Conservation (phyloP, 2,329 filamentous ascomycete genomes). For the Arthroderma sp. region DNA sequence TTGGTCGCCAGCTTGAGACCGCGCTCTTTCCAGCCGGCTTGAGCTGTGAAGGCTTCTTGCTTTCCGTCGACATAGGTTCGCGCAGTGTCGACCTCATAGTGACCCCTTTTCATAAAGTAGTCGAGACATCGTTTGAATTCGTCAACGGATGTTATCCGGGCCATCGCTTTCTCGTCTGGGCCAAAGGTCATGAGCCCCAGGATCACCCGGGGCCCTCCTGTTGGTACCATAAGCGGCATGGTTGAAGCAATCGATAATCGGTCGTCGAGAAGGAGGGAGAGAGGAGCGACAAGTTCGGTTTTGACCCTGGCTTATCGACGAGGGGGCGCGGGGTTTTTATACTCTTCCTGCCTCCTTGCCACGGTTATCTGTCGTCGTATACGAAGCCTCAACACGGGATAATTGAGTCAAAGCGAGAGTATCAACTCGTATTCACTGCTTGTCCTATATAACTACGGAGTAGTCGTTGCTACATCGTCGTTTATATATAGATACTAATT, state of each 20-base stretch:
- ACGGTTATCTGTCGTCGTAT: not conserved
- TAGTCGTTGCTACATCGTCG: too few species aligned
- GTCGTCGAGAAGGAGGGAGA: too few species aligned
- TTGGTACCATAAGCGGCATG: constrained; percentile 31
- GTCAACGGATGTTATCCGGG: constrained; percentile 57
- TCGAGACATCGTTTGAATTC: constrained; percentile 63
- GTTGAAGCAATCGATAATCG: not conserved
- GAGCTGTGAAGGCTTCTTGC: constrained; percentile 67
- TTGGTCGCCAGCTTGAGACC: constrained; percentile 72
- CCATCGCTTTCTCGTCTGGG: constrained; percentile 49
- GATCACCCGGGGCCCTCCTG: constrained; percentile 55
- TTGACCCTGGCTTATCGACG: not conserved
- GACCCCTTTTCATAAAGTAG: constrained; percentile 63
- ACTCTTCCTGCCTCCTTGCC: not conserved
- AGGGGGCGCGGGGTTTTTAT: not conserved
- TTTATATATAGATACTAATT: too few species aligned
- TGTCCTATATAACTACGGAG: too few species aligned
- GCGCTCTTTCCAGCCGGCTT: constrained; percentile 66
- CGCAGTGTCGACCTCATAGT: constrained; percentile 77
- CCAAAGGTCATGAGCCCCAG: constrained; percentile 81
- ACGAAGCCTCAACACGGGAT: not conserved
- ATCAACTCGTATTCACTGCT: not conserved
- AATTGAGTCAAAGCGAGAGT: not conserved
- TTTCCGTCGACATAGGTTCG: constrained; percentile 57
- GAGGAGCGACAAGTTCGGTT: not conserved